A percentile compares a stretch with the other conserved stretches of the same genome.
These are phyloP conservation scores for Barbarea vulgaris DNA, from an alignment of 345 rosid species.

Conservation along the genomic window DNA sequence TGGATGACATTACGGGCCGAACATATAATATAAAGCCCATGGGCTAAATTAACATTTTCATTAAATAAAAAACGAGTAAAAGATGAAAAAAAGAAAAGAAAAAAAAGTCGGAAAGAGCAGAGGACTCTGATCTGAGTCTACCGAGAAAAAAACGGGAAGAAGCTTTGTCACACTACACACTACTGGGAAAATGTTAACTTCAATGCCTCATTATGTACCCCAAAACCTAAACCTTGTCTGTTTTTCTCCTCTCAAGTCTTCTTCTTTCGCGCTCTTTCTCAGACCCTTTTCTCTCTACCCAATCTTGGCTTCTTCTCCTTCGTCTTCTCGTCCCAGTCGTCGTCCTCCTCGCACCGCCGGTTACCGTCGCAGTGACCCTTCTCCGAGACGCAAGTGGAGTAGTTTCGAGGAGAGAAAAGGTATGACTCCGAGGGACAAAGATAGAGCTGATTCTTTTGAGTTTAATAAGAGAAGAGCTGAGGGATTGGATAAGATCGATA, in stretches of 20 bases:
- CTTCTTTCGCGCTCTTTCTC: slow-evolving; percentile 43
- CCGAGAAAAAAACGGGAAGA: background rate
- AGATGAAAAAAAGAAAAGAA: background rate
- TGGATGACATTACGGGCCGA: background rate
- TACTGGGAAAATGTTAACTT: slow-evolving; percentile 23
- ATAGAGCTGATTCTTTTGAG: slow-evolving; percentile 47
- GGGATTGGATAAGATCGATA: slow-evolving; percentile 61
- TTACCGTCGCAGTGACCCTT: slow-evolving; percentile 32
- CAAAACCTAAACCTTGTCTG: slow-evolving; percentile 44
- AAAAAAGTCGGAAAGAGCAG: background rate
- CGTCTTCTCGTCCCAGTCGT: slow-evolving; percentile 32
- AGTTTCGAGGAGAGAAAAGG: slow-evolving; percentile 42
- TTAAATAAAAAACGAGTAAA: too few relatives aligned
- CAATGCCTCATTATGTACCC: slow-evolving; percentile 49
- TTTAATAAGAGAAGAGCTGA: slow-evolving; percentile 87
- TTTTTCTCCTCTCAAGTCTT: slow-evolving; percentile 46
- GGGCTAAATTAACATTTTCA: background rate
- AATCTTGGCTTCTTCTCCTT: slow-evolving; percentile 42
- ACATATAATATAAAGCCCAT: background rate
- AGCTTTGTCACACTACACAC: background rate
- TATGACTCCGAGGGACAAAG: slow-evolving; percentile 48
- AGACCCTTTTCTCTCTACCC: slow-evolving; percentile 40
- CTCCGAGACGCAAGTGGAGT: slow-evolving; percentile 47
- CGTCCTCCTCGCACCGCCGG: slow-evolving; percentile 46
- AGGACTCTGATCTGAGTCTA: background rate